A percentile compares a stretch with the other conserved stretches of the same genome.
phyloP scores from a whole-genome alignment of 441 rosid genomes.

The Pelargonium australe region DNA sequence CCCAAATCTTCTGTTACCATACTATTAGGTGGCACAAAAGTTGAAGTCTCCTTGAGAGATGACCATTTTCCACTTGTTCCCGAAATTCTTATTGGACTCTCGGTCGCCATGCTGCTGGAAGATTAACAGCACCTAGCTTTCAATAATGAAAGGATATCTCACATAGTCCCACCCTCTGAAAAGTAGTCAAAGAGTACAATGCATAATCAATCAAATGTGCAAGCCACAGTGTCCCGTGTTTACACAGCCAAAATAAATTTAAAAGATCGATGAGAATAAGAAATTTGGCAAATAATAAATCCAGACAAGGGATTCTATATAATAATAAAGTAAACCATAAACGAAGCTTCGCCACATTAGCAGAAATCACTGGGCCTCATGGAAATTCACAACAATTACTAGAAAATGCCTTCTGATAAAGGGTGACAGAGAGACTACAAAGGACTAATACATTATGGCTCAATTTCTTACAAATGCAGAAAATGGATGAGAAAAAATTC shows the following conservation, averaged over 20 bases:
- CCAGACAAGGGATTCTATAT: background rate
- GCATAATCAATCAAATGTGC: background rate
- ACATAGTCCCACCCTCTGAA: conserved; percentile 7
- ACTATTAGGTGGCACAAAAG: conserved; percentile 26
- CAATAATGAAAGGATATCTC: conserved; percentile 5
- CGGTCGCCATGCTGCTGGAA: conserved; percentile 40
- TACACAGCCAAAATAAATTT: background rate
- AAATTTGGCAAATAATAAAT: background rate
- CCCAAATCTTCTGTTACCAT: conserved; percentile 30
- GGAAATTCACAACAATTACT: background rate
- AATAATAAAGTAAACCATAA: background rate
- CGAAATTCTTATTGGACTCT: conserved; percentile 45
- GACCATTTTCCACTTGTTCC: conserved; percentile 37
- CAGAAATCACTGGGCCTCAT: background rate
- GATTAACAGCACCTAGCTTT: conserved; percentile 14
- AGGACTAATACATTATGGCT: background rate
- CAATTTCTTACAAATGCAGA: background rate
- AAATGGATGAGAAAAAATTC: background rate
- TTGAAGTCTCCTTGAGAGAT: conserved; percentile 22
- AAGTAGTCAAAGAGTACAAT: background rate
- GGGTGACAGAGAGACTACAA: too few species aligned
- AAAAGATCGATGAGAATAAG: background rate
- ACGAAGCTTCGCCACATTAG: background rate
- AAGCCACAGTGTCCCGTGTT: background rate
- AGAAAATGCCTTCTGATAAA: background rate